phyloP scores from a whole-genome alignment of 441 rosid genomes.

The Viola pubescens region DNA sequence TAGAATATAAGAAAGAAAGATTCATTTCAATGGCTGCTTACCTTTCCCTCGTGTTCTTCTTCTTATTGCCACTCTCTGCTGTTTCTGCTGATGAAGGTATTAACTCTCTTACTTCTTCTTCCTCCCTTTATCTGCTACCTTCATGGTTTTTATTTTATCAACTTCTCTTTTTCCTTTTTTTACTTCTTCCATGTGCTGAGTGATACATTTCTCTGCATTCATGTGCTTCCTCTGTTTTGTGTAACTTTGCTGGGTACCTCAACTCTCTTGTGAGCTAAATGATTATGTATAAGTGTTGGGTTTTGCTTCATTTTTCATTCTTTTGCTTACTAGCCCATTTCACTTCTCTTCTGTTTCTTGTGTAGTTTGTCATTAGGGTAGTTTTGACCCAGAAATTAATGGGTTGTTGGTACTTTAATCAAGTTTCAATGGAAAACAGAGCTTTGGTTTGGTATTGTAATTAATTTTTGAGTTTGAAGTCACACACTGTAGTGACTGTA shows the following conservation, averaged over 20 bases:
- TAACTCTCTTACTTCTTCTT: not conserved
- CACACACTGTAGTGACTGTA: conserved; percentile 1
- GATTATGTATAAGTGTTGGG: too few species aligned
- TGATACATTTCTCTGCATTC: conserved; percentile 4
- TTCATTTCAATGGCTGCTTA: conserved; percentile 33
- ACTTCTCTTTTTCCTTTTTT: not conserved
- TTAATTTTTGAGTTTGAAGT: conserved; percentile 9
- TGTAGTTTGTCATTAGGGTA: not conserved
- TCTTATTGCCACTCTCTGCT: conserved; percentile 36
- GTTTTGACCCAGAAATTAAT: not conserved
- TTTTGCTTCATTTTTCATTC: not conserved
- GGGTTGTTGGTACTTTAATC: not conserved
- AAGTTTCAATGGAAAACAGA: not conserved
- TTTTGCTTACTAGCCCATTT: not conserved
- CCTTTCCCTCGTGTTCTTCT: conserved; percentile 32
- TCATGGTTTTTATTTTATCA: not conserved
- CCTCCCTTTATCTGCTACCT: not conserved
- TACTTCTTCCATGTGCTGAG: not conserved
- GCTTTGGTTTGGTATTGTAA: not conserved
- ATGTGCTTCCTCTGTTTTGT: not conserved
- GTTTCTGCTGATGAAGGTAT: conserved; percentile 62
- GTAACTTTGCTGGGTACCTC: not conserved
- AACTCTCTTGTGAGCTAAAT: not conserved
- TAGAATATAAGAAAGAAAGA: conserved; percentile 10
- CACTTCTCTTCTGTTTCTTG: not conserved